Evolutionary conservation across 306 rosid species (phyloP).

Genomic region (Sechiopsis laciniata): DNA sequence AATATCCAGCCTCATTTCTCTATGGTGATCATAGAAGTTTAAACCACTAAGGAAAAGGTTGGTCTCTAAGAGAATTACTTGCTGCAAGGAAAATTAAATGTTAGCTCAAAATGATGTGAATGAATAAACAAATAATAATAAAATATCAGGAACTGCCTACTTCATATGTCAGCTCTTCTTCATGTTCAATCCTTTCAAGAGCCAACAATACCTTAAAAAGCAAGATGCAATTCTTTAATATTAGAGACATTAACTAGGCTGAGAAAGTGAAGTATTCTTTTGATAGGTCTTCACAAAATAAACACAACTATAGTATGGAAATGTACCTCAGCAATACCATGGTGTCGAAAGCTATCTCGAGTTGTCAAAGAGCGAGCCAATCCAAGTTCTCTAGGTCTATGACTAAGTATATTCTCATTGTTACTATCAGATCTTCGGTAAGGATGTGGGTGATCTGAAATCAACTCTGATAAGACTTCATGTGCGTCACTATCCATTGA

Average conservation of each 20-base stretch:
- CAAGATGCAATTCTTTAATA: slow-evolving; percentile 4
- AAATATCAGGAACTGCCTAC: slow-evolving; percentile 33
- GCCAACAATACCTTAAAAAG: slow-evolving; percentile 68
- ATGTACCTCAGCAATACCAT: slow-evolving; percentile 85
- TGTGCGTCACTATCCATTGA: slow-evolving; percentile 35
- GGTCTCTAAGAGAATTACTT: slow-evolving; percentile 79
- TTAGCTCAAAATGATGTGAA: background rate
- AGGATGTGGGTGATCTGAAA: slow-evolving; percentile 42
- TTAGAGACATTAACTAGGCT: background rate
- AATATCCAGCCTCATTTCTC: slow-evolving; percentile 97
- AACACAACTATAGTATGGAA: slow-evolving; percentile 3
- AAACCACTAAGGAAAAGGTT: slow-evolving; percentile 73
- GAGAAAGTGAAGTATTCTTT: too few species aligned
- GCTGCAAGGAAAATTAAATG: slow-evolving; percentile 47
- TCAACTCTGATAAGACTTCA: slow-evolving; percentile 38
- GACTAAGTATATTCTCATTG: slow-evolving; percentile 42
- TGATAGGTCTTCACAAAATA: background rate
- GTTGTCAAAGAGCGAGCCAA: slow-evolving; percentile 45
- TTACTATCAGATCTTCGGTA: slow-evolving; percentile 45
- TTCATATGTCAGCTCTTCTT: slow-evolving; percentile 91
- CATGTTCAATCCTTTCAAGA: slow-evolving; percentile 90
- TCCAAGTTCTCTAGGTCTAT: slow-evolving; percentile 52
- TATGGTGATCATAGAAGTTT: slow-evolving; percentile 80
- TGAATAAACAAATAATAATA: background rate
- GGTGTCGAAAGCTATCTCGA: slow-evolving; percentile 51